Conservation (phyloP, 192 early-diverging fungal species). For the Linnemannia hyalina region DNA sequence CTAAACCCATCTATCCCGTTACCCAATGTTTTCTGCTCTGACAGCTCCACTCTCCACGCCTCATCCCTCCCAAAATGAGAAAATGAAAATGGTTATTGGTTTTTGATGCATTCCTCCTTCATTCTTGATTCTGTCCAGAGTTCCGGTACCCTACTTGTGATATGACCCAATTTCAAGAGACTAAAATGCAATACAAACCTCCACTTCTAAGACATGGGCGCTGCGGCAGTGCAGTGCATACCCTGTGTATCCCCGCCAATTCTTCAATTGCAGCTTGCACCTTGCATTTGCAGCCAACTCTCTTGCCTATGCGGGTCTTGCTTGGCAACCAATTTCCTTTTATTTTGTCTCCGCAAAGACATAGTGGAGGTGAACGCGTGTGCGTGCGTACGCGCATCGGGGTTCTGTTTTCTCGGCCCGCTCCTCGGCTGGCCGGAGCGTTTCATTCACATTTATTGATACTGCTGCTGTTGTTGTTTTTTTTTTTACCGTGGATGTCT, state of each 20-base stretch:
- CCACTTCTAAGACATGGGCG: background rate
- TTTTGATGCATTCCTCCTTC: no score
- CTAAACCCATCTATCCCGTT: background rate
- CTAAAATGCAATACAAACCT: background rate
- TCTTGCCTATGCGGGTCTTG: background rate
- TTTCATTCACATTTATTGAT: background rate
- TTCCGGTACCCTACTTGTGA: no score
- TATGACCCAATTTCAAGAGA: background rate
- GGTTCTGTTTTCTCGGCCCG: background rate
- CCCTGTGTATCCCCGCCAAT: background rate
- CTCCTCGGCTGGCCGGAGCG: background rate
- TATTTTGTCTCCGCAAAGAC: background rate
- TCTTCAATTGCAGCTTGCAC: background rate
- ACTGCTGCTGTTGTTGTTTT: background rate
- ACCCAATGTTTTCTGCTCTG: no score
- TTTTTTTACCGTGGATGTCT: background rate
- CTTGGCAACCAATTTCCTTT: background rate
- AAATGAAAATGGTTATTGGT: no score
- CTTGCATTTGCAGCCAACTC: background rate
- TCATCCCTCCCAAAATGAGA: no score
- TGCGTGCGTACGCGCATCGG: background rate
- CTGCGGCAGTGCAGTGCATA: constrained; percentile 3
- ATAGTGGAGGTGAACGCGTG: background rate
- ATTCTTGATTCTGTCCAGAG: no score
- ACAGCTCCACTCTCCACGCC: no score